A percentile compares a stretch with the other conserved stretches of the same genome.
These are phyloP conservation scores for Penicillium sp. DNA, from an alignment of 2,329 filamentous ascomycete species.

Conservation along the genomic window DNA sequence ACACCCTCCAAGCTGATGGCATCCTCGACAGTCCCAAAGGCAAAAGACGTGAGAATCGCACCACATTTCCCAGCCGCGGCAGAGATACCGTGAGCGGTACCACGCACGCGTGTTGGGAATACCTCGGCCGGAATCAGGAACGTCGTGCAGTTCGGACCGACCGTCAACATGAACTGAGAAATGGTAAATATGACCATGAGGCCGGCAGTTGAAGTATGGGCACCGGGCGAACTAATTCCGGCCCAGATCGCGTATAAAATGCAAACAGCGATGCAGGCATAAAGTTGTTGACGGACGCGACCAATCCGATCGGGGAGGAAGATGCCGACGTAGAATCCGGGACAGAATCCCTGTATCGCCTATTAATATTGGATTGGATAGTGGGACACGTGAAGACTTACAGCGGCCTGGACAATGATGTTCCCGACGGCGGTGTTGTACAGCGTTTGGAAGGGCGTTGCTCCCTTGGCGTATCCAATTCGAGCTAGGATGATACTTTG, in stretches of 20 bases:
- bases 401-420: background rate
- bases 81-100: constrained; percentile 61
- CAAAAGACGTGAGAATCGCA: constrained; percentile 41
- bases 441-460: background rate
- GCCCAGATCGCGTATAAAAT: constrained; percentile 32
- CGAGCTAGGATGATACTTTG: background rate
- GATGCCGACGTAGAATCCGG: constrained; percentile 1
- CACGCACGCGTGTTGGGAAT: constrained; percentile 61
- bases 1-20: constrained; percentile 21
- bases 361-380: background rate
- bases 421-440: background rate
- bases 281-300: constrained; percentile 23
- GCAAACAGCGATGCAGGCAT: constrained; percentile 17
- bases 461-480: background rate
- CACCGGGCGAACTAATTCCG: constrained; percentile 19
- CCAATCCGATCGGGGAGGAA: constrained; percentile 25
- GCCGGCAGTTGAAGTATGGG: constrained; percentile 25
- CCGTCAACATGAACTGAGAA: constrained; percentile 27
- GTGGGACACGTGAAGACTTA: background rate
- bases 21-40: constrained; percentile 25
- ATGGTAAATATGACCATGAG: constrained; percentile 31
- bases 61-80: constrained; percentile 61
- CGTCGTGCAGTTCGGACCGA: constrained; percentile 58
- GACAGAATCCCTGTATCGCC: background rate
- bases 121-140: constrained; percentile 63